Evolutionary conservation across 1,139 yeast species (phyloP), one percentile per base, ranked within the genome.

Genomic region (Hemisphaericaspora subhashii): DNA sequence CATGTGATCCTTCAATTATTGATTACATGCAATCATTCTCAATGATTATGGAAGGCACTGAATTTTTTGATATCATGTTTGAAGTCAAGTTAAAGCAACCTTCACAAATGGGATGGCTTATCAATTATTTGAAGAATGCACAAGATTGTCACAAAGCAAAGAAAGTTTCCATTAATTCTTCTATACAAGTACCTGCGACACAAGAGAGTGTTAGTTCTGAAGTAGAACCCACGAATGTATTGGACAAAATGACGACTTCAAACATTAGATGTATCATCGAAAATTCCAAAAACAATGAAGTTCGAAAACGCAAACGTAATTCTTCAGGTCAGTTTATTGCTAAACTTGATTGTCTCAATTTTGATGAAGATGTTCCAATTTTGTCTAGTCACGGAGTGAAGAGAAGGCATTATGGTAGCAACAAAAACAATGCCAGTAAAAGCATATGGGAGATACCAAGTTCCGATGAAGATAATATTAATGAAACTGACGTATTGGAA

Each of bases 11-110:
- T 9, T 38, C 36, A 28, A 24, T 34, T 2, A 18, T 24, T 4
- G 36, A 36, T 5, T 45, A 46, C 31, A 14, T 46, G 5, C 34
- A 29, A 3, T 41, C 46, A 3, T 48, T 50, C 20, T 38, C 46
- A 9, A 41, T 38, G 1, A 41, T 36, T 22, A 29, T 40, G 12
- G 35, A 39, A 26, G n/a, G 25, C 18, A 2, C 26, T 35, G 30
- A 43, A 21, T 31, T 45, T 36, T 3, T 36, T 16, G 38, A 45
- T 31, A 23, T 33, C 28, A 5, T 32, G 26, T 12, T 42, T 14
- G 43, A 42, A 14, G 4, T 46, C 11, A 36, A 37, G 26, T 16
- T 45, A 13, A 36, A 24, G n/a, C 26, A 34, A n/a, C 30, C 30
- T 8, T 11, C 22, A 8, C 47, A 44, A 28, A 36, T 34, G 15